phyloP scores from a whole-genome alignment of 306 rosid genomes.

The Rosa lucieae region DNA sequence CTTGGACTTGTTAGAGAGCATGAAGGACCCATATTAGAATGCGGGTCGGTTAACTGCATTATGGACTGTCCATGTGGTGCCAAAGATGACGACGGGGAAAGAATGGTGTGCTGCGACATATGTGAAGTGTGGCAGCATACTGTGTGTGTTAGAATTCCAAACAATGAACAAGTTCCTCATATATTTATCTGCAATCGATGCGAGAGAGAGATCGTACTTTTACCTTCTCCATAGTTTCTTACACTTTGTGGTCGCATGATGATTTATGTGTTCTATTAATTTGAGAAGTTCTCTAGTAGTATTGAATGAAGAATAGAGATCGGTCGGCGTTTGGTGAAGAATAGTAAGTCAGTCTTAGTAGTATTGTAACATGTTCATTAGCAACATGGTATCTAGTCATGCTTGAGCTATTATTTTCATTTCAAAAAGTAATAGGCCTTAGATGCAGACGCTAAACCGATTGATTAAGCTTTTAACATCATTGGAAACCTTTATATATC shows the following conservation, averaged over 20 bases:
- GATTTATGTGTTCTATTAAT: neutral
- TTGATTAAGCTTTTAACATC: neutral
- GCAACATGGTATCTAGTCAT: neutral
- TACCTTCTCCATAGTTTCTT: conserved; percentile 47
- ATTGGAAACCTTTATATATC: neutral
- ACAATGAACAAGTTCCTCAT: conserved; percentile 62
- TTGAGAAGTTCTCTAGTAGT: neutral
- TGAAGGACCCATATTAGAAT: conserved; percentile 33
- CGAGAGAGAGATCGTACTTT: conserved; percentile 62
- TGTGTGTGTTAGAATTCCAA: conserved; percentile 65
- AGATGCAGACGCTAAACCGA: neutral
- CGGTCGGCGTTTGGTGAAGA: neutral
- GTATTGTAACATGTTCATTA: neutral
- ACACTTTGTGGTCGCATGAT: conserved; percentile 3
- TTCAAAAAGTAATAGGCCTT: neutral
- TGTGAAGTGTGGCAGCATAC: conserved; percentile 89
- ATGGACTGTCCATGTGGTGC: conserved; percentile 80
- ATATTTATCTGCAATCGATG: conserved; percentile 76
- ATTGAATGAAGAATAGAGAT: neutral
- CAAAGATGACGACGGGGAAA: conserved; percentile 84
- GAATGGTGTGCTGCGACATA: conserved; percentile 77
- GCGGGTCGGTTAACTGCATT: conserved; percentile 30
- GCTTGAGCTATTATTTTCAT: neutral
- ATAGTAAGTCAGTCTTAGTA: neutral
- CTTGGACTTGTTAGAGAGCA: neutral